Base-by-base conservation (phyloP, 805 yeast species). In the Cyberlindnera suaveolens region DNA sequence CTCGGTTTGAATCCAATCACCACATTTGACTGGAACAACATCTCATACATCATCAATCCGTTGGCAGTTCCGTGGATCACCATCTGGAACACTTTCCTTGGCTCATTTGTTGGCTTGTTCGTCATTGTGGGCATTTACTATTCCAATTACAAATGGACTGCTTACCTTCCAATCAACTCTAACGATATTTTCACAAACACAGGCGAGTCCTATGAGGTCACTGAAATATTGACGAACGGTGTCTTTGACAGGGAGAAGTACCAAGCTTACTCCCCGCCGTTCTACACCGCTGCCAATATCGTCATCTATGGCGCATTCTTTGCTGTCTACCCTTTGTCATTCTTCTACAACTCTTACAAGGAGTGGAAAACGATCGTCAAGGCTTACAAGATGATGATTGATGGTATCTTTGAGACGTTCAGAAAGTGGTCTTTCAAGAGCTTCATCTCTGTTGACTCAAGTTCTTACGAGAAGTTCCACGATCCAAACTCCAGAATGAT, bases 211-310 rank as follows among this genome's bases (percentile, higher is more conserved):
- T 80, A 66, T 55, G 62, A 70, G 18, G 75, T 78, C 35, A 66
- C 68, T 14, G 56, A 68, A 39, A 67, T 80, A n/a, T 56, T 80
- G 39, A 60, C 71, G 40, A 58, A 73, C 15, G 71, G 70, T 45
- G 50, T 57, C 15, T 68, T 80, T 37, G 82, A 78, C 52, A 47
- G 59, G 18, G 57, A 50, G 3, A 71, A 71, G 48, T 80, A 79
- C 56, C 64, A 66, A 44, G 49, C 60, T 15, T 74, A 78, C 47
- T 82, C 85, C 1, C 82, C 85, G 7, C 87, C 88, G 9, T 81
- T 74, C 60, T 79, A 77, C 55, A 59, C 78, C 26, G 85, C 87
- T 4, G 86, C 80, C 3, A 75, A 76, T 54, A 62, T 80, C 46
- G 76, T 80, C 11, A 59, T 70, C 17, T 80, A 78, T 53, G 83